Evolutionary conservation across 208 protist genomes (phyloP), one percentile per base, ranked within the genome.

Genomic region (Trichomonas tenax): DNA sequence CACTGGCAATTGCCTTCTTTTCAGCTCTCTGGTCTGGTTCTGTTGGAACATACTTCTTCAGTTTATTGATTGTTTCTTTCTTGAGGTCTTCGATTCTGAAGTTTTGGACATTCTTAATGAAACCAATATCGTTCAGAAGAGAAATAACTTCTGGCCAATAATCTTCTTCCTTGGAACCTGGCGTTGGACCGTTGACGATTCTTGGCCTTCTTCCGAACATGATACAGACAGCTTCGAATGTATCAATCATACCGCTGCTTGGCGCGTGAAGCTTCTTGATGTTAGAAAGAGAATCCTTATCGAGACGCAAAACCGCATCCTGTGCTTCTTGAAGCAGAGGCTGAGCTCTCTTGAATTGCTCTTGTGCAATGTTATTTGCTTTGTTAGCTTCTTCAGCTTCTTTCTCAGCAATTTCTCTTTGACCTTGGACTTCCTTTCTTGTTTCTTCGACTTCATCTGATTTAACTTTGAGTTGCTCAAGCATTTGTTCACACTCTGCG

Each of bases 41-140:
- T 34, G 98, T 97, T 96, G 98, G 98, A 44, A 98, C 98, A 96
- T 98, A 99, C 97, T 99, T 99, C 96, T 98, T 98, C 72, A 99
- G 97, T 97, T 98, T 98, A 95, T 98, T 98, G 34, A 99, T 97
- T 89, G 99, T 97, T 97, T 98, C 97, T 96, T 99, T 98, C 82
- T 98, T 98, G 97, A 99, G 98, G 96, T 98, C 98, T 96, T 98
- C 98, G 97, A 99, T 98, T 98, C 99, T 98, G 97, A 99, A 99
- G 34, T 98, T 98, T 96, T 99, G 98, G 72, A 99, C 98, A 97
- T 98, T 98, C 82, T 98, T 97, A 95, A 99, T 98, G 97, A 99
- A 99, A 97, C 99, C 98, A 31, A 98, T 97, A 96, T 99, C 98
- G 96, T 98, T 97, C 36, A 99, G 97, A 0, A 96, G 17, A 9